Percentiles rank a stretch among this genome's conserved stretches.
phyloP scores from a whole-genome alignment of 208 protist species.

The Trypanosomatidae sp. region DNA sequence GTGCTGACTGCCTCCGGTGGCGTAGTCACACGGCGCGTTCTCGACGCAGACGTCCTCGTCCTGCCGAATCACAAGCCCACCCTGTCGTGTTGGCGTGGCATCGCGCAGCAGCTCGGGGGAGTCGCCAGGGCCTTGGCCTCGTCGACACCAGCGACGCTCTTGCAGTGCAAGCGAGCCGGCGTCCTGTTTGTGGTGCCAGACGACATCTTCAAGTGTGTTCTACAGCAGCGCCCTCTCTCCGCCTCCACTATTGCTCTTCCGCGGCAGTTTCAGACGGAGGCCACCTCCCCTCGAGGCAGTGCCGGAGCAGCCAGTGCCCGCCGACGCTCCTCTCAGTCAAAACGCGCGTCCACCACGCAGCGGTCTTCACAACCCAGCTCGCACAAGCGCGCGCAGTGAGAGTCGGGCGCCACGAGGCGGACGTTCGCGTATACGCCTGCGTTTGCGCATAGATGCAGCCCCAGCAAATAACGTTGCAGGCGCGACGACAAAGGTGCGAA shows the following conservation, averaged over 20 bases:
- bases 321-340: conserved; percentile 5
- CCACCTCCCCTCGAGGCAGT: background rate
- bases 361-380: conserved; percentile 4
- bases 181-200: conserved; percentile 53
- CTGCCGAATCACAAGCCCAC: conserved; percentile 36
- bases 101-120: conserved; percentile 13
- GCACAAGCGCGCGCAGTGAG: background rate
- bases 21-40: conserved; percentile 18
- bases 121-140: background rate
- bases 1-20: conserved; percentile 69
- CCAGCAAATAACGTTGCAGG: background rate
- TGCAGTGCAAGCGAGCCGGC: conserved; percentile 8
- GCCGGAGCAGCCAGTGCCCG: background rate
- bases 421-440: background rate
- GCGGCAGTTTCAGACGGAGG: conserved; percentile 1
- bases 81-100: conserved; percentile 25
- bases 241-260: conserved; percentile 34
- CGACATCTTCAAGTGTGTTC: conserved; percentile 66
- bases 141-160: background rate
- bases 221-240: conserved; percentile 46
- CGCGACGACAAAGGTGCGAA: background rate
- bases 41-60: conserved; percentile 41
- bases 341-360: conserved; percentile 9
- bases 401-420: background rate
- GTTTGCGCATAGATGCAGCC: background rate